Percentiles rank a stretch among this genome's conserved stretches.
Conservation (phyloP, 2,329 filamentous ascomycete species). For the Monosporascus sp. region DNA sequence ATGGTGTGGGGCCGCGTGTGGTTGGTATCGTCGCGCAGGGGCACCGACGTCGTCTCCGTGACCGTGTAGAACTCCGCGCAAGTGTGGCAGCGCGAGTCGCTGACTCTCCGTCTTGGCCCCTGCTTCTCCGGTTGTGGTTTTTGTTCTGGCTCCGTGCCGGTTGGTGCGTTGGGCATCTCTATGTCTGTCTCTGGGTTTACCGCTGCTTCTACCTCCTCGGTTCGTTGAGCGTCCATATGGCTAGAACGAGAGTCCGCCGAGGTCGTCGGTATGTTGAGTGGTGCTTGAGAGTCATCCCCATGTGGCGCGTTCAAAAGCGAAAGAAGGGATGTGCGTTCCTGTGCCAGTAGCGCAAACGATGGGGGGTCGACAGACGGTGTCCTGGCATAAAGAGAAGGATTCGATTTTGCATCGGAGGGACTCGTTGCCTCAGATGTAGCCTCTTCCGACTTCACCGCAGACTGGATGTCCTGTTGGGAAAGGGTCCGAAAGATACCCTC, state of each 20-base stretch:
- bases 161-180: slow-evolving; percentile 5
- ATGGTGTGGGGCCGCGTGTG: slow-evolving; percentile 16
- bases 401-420: slow-evolving; percentile 20
- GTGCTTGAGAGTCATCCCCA: slow-evolving; percentile 30
- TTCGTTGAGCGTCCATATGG: slow-evolving; percentile 3
- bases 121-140: not conserved
- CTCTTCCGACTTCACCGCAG: slow-evolving; percentile 36
- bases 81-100: slow-evolving; percentile 36
- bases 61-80: slow-evolving; percentile 41
- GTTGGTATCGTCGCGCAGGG: slow-evolving; percentile 41
- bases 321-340: slow-evolving; percentile 53
- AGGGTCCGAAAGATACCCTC: slow-evolving; percentile 60
- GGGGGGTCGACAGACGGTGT: slow-evolving; percentile 60
- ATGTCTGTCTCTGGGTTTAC: not conserved
- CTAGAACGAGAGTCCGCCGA: slow-evolving; percentile 20
- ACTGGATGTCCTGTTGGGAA: slow-evolving; percentile 41
- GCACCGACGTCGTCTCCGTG: slow-evolving; percentile 48
- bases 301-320: slow-evolving; percentile 56
- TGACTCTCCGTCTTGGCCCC: not conserved
- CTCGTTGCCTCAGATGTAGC: not conserved
- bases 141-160: slow-evolving; percentile 10
- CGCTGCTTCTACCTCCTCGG: slow-evolving; percentile 1
- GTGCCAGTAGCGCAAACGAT: slow-evolving; percentile 47
- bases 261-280: slow-evolving; percentile 37
- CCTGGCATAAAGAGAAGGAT: slow-evolving; percentile 43